A percentile compares a stretch with the other conserved stretches of the same genome.
Conservation (phyloP, 805 yeast genomes). For the Metschnikowia proteae region DNA sequence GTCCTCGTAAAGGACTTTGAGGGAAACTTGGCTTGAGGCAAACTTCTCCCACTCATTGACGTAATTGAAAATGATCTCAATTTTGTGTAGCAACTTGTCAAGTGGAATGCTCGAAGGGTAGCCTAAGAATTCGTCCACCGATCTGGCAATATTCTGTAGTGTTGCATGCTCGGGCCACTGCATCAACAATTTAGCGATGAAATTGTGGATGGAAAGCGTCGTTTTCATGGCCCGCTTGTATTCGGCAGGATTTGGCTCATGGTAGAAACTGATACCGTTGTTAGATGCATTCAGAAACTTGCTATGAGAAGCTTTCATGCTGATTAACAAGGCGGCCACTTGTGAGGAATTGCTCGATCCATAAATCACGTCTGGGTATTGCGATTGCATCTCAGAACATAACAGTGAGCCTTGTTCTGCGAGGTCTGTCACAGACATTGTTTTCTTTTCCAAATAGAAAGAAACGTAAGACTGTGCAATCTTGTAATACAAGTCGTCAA, state of each 20-base stretch:
- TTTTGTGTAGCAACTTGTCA: slow-evolving; percentile 70
- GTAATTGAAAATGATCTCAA: slow-evolving; percentile 81
- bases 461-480: slow-evolving; percentile 49
- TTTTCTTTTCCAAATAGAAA: slow-evolving; percentile 30
- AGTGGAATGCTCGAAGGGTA: slow-evolving; percentile 68
- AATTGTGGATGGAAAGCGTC: slow-evolving; percentile 26
- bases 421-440: slow-evolving; percentile 7
- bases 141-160: slow-evolving; percentile 59
- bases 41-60: slow-evolving; percentile 92
- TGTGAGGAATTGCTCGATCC: slow-evolving; percentile 21
- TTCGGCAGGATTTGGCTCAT: slow-evolving; percentile 57
- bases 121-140: slow-evolving; percentile 60
- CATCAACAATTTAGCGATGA: slow-evolving; percentile 43
- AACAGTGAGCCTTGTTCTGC: slow-evolving; percentile 14
- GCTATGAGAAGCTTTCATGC: slow-evolving; percentile 19
- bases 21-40: slow-evolving; percentile 73
- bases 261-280: slow-evolving; percentile 52
- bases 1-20: slow-evolving; percentile 51
- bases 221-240: slow-evolving; percentile 54
- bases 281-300: slow-evolving; percentile 15
- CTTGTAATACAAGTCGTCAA: slow-evolving; percentile 45
- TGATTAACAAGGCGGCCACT: slow-evolving; percentile 20
- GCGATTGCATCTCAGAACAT: slow-evolving; percentile 13
- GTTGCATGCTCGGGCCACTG: slow-evolving; percentile 98
- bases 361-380: slow-evolving; percentile 8